phyloP scores from a whole-genome alignment of 495 filamentous ascomycete species.

The Neurospora sp. region DNA sequence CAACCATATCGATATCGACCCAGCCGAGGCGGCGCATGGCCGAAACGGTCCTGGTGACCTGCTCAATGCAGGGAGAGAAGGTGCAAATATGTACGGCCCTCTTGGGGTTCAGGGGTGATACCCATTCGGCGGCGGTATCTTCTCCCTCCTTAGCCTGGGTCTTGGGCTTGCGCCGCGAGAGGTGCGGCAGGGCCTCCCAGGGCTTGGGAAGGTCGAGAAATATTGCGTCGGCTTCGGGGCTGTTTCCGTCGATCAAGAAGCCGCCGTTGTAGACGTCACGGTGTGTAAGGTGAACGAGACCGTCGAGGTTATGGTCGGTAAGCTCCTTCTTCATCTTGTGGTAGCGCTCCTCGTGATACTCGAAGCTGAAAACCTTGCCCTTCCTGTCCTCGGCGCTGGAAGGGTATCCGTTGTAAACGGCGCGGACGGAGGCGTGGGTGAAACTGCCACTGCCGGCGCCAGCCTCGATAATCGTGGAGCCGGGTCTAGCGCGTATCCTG shows the following conservation, averaged over 20 bases:
- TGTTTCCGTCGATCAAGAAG: constrained; percentile 51
- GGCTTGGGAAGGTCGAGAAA: constrained; percentile 93
- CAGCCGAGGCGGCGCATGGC: constrained; percentile 69
- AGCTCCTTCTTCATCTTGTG: constrained; percentile 66
- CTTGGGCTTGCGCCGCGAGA: constrained; percentile 49
- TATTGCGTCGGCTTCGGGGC: constrained; percentile 64
- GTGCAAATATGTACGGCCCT: constrained; percentile 69
- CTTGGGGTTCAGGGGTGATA: constrained; percentile 60
- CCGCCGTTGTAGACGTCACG: constrained; percentile 86
- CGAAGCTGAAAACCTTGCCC: constrained; percentile 86
- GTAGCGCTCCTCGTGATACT: constrained; percentile 76
- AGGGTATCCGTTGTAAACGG: constrained; percentile 78
- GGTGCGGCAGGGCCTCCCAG: constrained; percentile 78
- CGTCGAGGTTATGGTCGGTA: constrained; percentile 57
- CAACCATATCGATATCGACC: constrained; percentile 88
- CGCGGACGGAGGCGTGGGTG: constrained; percentile 79
- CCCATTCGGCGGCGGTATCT: constrained; percentile 22
- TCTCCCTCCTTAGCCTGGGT: constrained; percentile 2
- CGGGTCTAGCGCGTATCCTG: constrained; percentile 70
- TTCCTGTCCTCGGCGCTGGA: constrained; percentile 24
- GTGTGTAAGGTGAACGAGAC: constrained; percentile 70
- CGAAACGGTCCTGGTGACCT: constrained; percentile 74
- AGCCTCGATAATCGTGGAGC: constrained; percentile 76
- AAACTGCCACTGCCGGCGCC: constrained; percentile 93
- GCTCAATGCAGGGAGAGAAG: constrained; percentile 94